Evolutionary conservation across 805 yeast genomes (phyloP).

Genomic region (Hanseniaspora clermontiae): DNA sequence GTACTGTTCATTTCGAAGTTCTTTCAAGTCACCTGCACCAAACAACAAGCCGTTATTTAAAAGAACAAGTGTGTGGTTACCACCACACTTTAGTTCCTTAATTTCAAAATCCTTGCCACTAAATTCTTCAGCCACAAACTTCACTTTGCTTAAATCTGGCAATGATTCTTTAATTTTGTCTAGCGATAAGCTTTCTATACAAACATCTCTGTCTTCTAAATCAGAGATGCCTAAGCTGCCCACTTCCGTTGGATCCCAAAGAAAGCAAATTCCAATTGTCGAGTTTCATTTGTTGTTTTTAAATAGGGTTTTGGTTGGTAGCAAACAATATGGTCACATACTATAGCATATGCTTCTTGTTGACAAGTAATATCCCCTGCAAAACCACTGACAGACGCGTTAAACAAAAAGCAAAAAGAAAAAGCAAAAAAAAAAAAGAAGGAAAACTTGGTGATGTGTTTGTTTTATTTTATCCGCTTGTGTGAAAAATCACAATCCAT

Average conservation of each 20-base stretch:
- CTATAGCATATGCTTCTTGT: no score
- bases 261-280: constrained; percentile 21
- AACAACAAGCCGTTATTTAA: constrained; percentile 40
- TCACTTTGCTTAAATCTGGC: neutral
- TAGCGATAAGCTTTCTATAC: constrained; percentile 20
- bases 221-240: constrained; percentile 55
- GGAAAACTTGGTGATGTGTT: no score
- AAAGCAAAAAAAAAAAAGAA: no score
- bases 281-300: neutral
- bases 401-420: no score
- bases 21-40: constrained; percentile 37
- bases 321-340: no score
- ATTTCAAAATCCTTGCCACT: neutral
- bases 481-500: neutral
- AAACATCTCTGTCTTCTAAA: constrained; percentile 35
- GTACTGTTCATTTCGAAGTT: neutral
- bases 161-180: neutral
- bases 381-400: neutral
- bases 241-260: constrained; percentile 78
- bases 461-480: neutral
- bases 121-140: neutral
- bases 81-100: constrained; percentile 50
- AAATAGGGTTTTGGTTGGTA: no score
- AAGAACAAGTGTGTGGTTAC: constrained; percentile 68
- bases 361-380: no score